Percentiles rank a stretch among this genome's conserved stretches.
phyloP scores from a whole-genome alignment of 106 monocot genomes.

The Dendrobium officinale region DNA sequence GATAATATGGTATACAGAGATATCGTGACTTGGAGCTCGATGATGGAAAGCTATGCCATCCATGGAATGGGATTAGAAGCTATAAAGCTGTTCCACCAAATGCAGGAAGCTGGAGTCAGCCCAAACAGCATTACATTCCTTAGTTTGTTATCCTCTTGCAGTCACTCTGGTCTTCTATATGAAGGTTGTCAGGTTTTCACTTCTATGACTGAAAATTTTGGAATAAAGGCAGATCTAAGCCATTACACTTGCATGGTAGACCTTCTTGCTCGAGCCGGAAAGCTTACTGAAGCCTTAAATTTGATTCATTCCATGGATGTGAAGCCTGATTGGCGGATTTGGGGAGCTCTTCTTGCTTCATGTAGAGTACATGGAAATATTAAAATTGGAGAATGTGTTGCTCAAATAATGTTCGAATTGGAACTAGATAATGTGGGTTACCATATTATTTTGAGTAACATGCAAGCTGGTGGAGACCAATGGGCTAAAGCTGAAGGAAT shows the following conservation, averaged over 20 bases:
- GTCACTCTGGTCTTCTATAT: conserved; percentile 36
- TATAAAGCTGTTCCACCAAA: conserved; percentile 34
- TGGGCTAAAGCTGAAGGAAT: conserved; percentile 26
- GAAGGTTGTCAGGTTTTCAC: conserved; percentile 36
- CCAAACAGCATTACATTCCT: conserved; percentile 58
- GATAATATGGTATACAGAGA: conserved; percentile 34
- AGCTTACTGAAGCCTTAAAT: conserved; percentile 34
- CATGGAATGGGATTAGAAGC: conserved; percentile 44
- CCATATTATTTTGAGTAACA: conserved; percentile 30
- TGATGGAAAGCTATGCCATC: conserved; percentile 46
- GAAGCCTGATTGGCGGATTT: conserved; percentile 35
- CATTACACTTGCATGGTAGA: conserved; percentile 71
- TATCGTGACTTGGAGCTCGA: conserved; percentile 47
- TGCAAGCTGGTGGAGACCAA: conserved; percentile 12
- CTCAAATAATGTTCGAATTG: conserved; percentile 27
- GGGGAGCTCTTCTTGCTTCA: conserved; percentile 45
- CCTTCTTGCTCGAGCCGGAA: conserved; percentile 39
- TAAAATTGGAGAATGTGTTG: conserved; percentile 20
- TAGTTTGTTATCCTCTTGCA: conserved; percentile 49
- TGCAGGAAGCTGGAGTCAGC: conserved; percentile 32
- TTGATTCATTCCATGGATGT: conserved; percentile 30
- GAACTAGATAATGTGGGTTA: conserved; percentile 42
- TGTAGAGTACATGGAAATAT: conserved; percentile 26
- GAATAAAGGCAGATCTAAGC: conserved; percentile 27
- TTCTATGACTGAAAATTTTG: conserved; percentile 27